Percentiles rank a stretch among this genome's conserved stretches.
Evolutionary conservation across 2,329 filamentous ascomycete genomes (phyloP).

Genomic region (Raffaelea albimanens): DNA sequence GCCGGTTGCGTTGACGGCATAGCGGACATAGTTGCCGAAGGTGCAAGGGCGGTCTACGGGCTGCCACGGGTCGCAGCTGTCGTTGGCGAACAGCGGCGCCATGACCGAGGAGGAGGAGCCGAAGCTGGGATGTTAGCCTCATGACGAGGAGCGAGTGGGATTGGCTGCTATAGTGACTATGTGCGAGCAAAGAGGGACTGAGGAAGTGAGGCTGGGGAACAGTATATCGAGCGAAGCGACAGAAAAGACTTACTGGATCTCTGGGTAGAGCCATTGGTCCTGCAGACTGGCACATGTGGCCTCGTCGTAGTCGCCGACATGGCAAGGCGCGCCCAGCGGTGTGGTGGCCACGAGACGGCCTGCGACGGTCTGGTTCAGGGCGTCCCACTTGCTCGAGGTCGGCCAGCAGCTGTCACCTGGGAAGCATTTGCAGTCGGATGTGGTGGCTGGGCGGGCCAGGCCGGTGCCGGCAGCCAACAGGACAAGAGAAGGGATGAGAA

Average conservation of each 20-base stretch:
- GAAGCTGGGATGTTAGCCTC: conserved; percentile 13
- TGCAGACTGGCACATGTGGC: conserved; percentile 21
- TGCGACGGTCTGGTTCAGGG: conserved; percentile 24
- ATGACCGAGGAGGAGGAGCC: conserved; percentile 2
- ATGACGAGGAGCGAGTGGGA: background rate
- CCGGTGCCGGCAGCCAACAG: too few species aligned
- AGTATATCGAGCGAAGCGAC: background rate
- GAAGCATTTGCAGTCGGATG: conserved; percentile 20
- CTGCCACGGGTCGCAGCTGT: conserved; percentile 6
- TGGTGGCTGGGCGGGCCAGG: too few species aligned
- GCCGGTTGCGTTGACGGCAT: conserved; percentile 16
- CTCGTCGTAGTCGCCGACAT: conserved; percentile 27
- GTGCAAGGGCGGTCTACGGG: conserved; percentile 23
- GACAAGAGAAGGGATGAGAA: background rate
- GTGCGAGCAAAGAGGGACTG: background rate
- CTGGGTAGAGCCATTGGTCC: background rate
- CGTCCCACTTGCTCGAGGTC: conserved; percentile 11
- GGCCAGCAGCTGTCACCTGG: conserved; percentile 19
- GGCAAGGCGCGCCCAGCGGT: conserved; percentile 22
- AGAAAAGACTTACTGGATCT: background rate
- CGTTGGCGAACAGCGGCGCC: conserved; percentile 7
- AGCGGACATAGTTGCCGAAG: conserved; percentile 28
- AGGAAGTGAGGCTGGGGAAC: background rate
- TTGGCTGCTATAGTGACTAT: conserved; percentile 17
- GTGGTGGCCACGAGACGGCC: conserved; percentile 24